phyloP scores from a whole-genome alignment of 495 filamentous ascomycete genomes.

The Penicillium samsonianum region DNA sequence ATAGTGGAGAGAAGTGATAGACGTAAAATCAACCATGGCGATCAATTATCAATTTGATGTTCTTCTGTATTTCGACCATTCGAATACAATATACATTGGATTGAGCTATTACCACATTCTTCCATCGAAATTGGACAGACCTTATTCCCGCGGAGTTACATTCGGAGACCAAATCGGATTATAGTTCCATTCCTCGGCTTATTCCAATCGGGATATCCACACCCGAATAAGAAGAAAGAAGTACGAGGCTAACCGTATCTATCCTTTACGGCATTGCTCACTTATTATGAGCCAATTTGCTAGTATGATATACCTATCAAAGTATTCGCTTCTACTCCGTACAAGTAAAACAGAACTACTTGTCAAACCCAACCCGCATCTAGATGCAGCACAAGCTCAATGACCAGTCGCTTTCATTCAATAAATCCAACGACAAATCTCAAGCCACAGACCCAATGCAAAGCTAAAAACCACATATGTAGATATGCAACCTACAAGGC shows the following conservation, averaged over 20 bases:
- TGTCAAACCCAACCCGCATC: neutral
- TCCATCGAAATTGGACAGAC: no score
- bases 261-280: neutral
- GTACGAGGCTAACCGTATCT: neutral
- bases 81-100: neutral
- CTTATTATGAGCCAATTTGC: neutral
- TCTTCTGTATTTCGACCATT: neutral
- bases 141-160: conserved; percentile 1
- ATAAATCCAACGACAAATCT: neutral
- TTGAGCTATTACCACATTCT: neutral
- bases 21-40: neutral
- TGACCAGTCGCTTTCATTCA: neutral
- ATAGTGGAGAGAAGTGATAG: conserved; percentile 27
- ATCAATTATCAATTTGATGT: conserved; percentile 1
- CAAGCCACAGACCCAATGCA: neutral
- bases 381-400: neutral
- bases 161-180: neutral
- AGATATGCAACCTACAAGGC: conserved; percentile 18
- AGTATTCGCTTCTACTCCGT: neutral
- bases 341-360: neutral
- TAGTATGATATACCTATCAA: neutral
- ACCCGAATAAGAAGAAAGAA: neutral
- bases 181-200: neutral
- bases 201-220: conserved; percentile 3
- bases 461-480: neutral